phyloP scores from a whole-genome alignment of 306 rosid species.

The Senna tora region DNA sequence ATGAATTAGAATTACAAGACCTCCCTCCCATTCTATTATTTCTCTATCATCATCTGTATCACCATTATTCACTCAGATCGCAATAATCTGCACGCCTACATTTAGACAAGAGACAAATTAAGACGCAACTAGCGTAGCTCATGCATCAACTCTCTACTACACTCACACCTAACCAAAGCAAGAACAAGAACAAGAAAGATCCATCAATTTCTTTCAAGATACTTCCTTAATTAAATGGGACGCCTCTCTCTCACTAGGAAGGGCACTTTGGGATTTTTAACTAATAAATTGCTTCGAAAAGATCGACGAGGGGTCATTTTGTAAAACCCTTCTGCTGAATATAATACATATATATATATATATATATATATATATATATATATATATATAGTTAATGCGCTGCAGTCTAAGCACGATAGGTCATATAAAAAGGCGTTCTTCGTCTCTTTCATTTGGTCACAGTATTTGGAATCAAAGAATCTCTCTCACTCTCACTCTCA shows the following conservation, averaged over 20 bases:
- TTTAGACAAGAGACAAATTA: background rate
- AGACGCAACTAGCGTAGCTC: too few relatives aligned
- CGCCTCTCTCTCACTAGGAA: conserved; percentile 33
- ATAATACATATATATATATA: background rate
- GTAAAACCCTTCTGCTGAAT: conserved; percentile 4
- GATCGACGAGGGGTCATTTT: conserved; percentile 41
- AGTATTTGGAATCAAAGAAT: background rate
- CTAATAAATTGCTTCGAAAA: conserved; percentile 37
- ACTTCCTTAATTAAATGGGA: conserved; percentile 31
- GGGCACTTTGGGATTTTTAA: conserved; percentile 43
- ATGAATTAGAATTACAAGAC: too few relatives aligned
- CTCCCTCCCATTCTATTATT: conserved; percentile 58
- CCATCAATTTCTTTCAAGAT: conserved; percentile 47
- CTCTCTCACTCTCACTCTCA: background rate
- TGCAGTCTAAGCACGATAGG: too few relatives aligned
- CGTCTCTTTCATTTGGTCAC: background rate
- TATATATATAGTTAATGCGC: background rate
- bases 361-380: background rate
- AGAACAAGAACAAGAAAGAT: conserved; percentile 35
- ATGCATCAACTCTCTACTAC: too few relatives aligned
- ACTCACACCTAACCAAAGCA: too few relatives aligned
- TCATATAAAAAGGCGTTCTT: background rate
- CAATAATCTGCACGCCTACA: too few relatives aligned
- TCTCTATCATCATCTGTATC: too few relatives aligned
- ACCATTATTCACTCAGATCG: too few relatives aligned